These are phyloP conservation scores for Lactarius trivialis DNA, from an alignment of 768 basidiomycete species.

Conservation along the genomic window DNA sequence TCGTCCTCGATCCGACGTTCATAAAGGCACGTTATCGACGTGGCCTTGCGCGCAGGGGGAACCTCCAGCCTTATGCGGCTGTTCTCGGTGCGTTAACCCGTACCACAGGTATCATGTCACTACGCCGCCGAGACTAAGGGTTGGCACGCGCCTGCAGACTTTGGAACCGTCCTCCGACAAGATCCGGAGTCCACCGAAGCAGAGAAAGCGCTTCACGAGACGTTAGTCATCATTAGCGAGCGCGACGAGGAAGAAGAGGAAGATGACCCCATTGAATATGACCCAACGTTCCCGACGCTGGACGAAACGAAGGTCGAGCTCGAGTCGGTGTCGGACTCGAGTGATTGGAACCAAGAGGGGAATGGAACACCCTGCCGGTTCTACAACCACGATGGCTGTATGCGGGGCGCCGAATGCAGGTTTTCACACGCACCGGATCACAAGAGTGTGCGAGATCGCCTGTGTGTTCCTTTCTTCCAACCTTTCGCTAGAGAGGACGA, in stretches of 20 bases:
- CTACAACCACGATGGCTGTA: conserved; percentile 51
- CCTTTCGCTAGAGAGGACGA: not conserved
- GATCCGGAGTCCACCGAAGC: conserved; percentile 28
- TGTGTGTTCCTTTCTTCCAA: conserved; percentile 35
- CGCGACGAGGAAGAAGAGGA: conserved; percentile 2
- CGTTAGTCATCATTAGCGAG: not conserved
- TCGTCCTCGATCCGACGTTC: conserved; percentile 27
- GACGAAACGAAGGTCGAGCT: conserved; percentile 33
- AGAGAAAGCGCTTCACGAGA: conserved; percentile 20
- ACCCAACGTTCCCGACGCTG: conserved; percentile 21
- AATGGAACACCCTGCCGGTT: conserved; percentile 49
- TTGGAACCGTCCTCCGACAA: conserved; percentile 25
- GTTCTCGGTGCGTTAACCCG: conserved; percentile 22
- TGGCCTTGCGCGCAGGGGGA: conserved; percentile 31
- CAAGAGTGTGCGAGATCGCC: conserved; percentile 47
- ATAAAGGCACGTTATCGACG: conserved; percentile 34
- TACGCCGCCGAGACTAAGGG: not conserved
- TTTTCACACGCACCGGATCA: conserved; percentile 51
- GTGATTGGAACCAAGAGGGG: conserved; percentile 46
- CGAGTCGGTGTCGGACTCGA: conserved; percentile 45
- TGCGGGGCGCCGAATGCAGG: conserved; percentile 35
- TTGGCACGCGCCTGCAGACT: conserved; percentile 25
- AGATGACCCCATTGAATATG: conserved; percentile 7
- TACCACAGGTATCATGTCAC: too few relatives aligned
- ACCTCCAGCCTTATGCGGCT: conserved; percentile 24